Evolutionary conservation across 495 filamentous ascomycete genomes (phyloP), one percentile per base, ranked within the genome.

Genomic region (Penicillium taxi): DNA sequence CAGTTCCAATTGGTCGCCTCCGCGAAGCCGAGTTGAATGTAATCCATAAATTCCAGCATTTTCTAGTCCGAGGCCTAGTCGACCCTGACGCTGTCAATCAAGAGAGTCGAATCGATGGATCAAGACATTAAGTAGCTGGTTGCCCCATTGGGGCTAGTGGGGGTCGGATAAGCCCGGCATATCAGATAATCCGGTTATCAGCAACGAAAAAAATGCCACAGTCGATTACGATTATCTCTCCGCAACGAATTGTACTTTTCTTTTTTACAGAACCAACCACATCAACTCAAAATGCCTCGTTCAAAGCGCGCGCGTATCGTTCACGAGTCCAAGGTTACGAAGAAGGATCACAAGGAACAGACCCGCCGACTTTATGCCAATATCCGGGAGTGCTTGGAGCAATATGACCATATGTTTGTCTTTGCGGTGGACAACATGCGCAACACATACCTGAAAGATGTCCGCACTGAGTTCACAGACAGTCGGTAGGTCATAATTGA

Each of bases 41-140:
- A 89, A 56, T 96, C 86, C 89, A 96, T 98, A 69, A 96, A 98
- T 59, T 86, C 82, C 66, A 94, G 79, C 91, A 98, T 98, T 42
- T 25, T 69, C 41, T 35, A 32, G 17, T 23, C 18, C 18, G 9
- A 18, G 25, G 26, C 27, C 31, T 20, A 25, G 26, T 20, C 2
- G 24, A 21, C 11, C 11, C n/a, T 7, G 34, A 19, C 15, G 30
- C 25, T n/a, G n/a, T n/a, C n/a, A n/a, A n/a, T n/a, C n/a, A n/a
- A n/a, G n/a, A n/a, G n/a, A n/a, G n/a, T n/a, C n/a, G n/a, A n/a
- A n/a, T n/a, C n/a, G n/a, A n/a, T n/a, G n/a, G n/a, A n/a, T 24
- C 17, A 12, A 9, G 35, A 22, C 13, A 26, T 28, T 27, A 42
- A 35, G 28, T 47, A 62, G 57, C 55, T 63, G 46, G 50, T 62